Evolutionary conservation across 2,329 filamentous ascomycete genomes (phyloP).

Genomic region (Verticillium albo-atrum): DNA sequence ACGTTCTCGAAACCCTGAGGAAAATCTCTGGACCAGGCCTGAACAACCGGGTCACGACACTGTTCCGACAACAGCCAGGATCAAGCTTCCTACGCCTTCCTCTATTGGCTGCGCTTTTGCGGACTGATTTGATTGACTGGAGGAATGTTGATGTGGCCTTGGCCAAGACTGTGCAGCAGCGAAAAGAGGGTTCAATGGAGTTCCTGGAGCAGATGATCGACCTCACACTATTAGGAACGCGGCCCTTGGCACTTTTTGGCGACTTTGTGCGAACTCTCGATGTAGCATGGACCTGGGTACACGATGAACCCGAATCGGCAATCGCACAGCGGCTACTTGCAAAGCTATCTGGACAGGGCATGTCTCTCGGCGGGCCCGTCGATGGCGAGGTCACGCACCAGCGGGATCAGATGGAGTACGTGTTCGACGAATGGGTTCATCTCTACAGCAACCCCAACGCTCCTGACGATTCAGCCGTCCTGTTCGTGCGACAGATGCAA

Average conservation of each 20-base stretch:
- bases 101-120: slow-evolving; percentile 52
- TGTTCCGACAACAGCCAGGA: slow-evolving; percentile 54
- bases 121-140: slow-evolving; percentile 59
- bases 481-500: slow-evolving; percentile 84
- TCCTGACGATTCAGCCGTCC: slow-evolving; percentile 64
- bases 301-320: slow-evolving; percentile 62
- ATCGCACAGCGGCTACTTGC: slow-evolving; percentile 68
- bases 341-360: slow-evolving; percentile 43
- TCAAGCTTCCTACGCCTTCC: slow-evolving; percentile 53
- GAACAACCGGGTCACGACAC: slow-evolving; percentile 49
- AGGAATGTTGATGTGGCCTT: slow-evolving; percentile 65
- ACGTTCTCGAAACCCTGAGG: slow-evolving; percentile 56
- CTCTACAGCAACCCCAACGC: slow-evolving; percentile 74
- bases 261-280: slow-evolving; percentile 84
- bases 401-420: slow-evolving; percentile 84
- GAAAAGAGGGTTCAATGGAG: slow-evolving; percentile 68
- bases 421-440: slow-evolving; percentile 93
- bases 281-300: slow-evolving; percentile 75
- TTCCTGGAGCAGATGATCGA: slow-evolving; percentile 79
- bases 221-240: slow-evolving; percentile 71
- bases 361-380: slow-evolving; percentile 31
- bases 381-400: slow-evolving; percentile 56
- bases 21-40: slow-evolving; percentile 53
- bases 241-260: slow-evolving; percentile 72
- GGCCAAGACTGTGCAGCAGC: slow-evolving; percentile 66